Evolutionary conservation across 1,284 basidiomycete genomes (phyloP), one percentile per base, ranked within the genome.

Genomic region (Ceratorhiza oryzae-sativae): DNA sequence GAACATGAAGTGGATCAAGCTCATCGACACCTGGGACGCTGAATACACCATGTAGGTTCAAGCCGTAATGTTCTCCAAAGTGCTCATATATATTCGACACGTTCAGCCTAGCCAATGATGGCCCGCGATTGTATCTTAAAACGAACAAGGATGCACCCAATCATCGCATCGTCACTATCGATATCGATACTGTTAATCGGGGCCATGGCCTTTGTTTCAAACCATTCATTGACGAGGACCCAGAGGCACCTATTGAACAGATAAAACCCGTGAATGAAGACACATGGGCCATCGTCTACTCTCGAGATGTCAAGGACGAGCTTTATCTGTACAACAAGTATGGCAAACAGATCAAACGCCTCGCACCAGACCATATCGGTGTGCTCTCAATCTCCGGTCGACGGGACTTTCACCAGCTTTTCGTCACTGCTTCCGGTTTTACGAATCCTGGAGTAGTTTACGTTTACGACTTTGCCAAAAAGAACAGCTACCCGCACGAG

Each of bases 261-360:
- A 51, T 71, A 23, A 71, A 71, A 18, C 30, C 87, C 25, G 81
- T 92, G 25, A 85, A 86, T 72, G 78, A 85, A 20, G 85, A 91
- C 78, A 84, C 86, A 67, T 84, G 94, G 56, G 85, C 86, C 9
- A 78, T 91, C 15, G 82, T 86, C 58, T 93, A 93, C 83, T 90
- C 90, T 76, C 85, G 88, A 72, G 90, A 95, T 76, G 93, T 92
- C 77, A 91, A 90, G 76, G 91, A 94, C 77, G 91, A 94, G 79
- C 83, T 95, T 45, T 93, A 93, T 79, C 79, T 95, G 68, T 89
- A 91, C 80, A 83, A 86, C 49, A 58, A 75, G 68, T 79, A 81
- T 0, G 93, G 93, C 42, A 79, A 83, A 75, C 83, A 81, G 61
- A 76, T 92, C 68, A 80, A 82, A 46, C 87, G 88, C 4, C 80